A percentile compares a stretch with the other conserved stretches of the same genome.
These are phyloP conservation scores for Spathaspora arborariae DNA, from an alignment of 805 yeast genomes.

Conservation along the genomic window DNA sequence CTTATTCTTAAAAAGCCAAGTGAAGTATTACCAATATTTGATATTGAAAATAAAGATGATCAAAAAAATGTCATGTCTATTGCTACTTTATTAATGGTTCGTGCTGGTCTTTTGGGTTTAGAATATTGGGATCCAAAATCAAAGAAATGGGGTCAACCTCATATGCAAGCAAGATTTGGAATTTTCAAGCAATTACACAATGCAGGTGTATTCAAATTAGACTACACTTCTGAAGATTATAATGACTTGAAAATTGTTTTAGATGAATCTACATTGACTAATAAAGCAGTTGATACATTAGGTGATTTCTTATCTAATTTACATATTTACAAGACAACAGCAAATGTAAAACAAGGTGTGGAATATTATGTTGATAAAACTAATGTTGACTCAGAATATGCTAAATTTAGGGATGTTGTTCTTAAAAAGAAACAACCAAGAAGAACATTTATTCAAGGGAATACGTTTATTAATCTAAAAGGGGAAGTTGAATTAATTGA, in stretches of 20 bases:
- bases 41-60: conserved; percentile 51
- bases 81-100: conserved; percentile 76
- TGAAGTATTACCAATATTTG: conserved; percentile 71
- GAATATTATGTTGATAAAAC: conserved; percentile 65
- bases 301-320: conserved; percentile 66
- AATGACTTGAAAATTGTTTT: conserved; percentile 59
- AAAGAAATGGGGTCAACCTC: conserved; percentile 90
- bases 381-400: conserved; percentile 59
- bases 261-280: conserved; percentile 55
- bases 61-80: conserved; percentile 63
- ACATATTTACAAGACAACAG: conserved; percentile 78
- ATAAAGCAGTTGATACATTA: conserved; percentile 70
- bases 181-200: conserved; percentile 71
- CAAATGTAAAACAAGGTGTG: conserved; percentile 62
- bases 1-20: conserved; percentile 59
- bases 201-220: conserved; percentile 61
- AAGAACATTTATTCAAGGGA: conserved; percentile 80
- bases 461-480: conserved; percentile 46
- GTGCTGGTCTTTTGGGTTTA: conserved; percentile 80
- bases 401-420: conserved; percentile 64
- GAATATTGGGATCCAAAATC: conserved; percentile 85
- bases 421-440: conserved; percentile 75
- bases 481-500: conserved; percentile 53
- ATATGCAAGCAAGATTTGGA: conserved; percentile 89
- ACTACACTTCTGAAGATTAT: conserved; percentile 42